Evolutionary conservation across 306 rosid species (phyloP).

Genomic region (Citrullus amarus): DNA sequence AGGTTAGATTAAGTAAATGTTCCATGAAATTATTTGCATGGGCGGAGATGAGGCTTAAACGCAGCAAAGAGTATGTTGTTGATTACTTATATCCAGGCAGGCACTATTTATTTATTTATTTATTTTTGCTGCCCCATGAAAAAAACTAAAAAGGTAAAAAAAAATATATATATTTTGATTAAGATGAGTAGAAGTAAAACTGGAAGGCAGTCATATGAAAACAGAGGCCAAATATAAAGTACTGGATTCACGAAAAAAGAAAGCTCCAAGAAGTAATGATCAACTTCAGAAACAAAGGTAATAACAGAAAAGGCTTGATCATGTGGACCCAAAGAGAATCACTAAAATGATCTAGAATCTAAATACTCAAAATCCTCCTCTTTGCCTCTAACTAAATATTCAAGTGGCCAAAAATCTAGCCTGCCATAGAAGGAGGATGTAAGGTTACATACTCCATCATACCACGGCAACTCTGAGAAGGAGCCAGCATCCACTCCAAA

Average conservation of each 20-base stretch:
- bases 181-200: background rate
- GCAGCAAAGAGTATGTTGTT: background rate
- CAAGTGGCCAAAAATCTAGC: background rate
- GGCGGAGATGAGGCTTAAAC: background rate
- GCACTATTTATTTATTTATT: background rate
- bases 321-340: background rate
- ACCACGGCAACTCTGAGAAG: background rate
- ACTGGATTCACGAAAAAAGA: background rate
- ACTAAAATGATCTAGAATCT: background rate
- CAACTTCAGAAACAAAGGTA: background rate
- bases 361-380: background rate
- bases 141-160: too few species aligned
- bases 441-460: background rate
- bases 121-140: background rate
- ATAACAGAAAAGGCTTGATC: background rate
- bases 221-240: background rate
- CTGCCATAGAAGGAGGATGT: background rate
- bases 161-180: too few species aligned
- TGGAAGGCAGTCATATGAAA: background rate
- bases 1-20: background rate
- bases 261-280: background rate
- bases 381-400: background rate
- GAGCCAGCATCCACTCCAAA: background rate
- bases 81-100: background rate
- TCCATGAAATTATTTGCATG: background rate